Percentiles rank a stretch among this genome's conserved stretches.
These are phyloP conservation scores for Pythium apleroticum DNA, from an alignment of 352 stramenopile species.

Conservation along the genomic window DNA sequence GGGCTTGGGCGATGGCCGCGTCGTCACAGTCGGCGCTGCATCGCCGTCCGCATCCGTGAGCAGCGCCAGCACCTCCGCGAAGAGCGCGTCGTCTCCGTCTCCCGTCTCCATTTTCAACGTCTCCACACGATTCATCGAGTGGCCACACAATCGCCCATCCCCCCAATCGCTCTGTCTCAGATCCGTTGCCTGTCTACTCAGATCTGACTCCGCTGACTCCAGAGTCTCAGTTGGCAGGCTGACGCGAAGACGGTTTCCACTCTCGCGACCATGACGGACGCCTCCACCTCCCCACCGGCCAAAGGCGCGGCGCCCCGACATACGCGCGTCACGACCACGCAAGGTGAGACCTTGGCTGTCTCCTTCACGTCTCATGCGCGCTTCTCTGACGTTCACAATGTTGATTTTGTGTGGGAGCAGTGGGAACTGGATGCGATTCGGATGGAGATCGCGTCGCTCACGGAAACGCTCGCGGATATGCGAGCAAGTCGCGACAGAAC, in stretches of 20 bases:
- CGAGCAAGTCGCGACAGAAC: not conserved
- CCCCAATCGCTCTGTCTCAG: not conserved
- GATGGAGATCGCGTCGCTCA: not conserved
- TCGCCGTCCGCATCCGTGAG: not conserved
- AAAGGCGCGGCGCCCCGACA: not conserved
- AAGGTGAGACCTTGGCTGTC: not conserved
- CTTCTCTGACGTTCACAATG: too few relatives aligned
- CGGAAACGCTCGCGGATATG: not conserved
- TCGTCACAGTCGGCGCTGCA: too few relatives aligned
- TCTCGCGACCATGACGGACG: not conserved
- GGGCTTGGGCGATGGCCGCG: not conserved
- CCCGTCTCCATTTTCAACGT: not conserved
- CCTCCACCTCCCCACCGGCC: not conserved
- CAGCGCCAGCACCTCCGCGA: conserved; percentile 12
- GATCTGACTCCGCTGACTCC: not conserved
- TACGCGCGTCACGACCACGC: not conserved
- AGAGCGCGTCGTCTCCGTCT: conserved; percentile 26
- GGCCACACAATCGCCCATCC: not conserved
- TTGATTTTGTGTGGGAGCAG: not conserved
- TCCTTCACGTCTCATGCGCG: too few relatives aligned
- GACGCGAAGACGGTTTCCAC: not conserved
- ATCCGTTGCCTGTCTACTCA: not conserved
- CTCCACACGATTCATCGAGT: not conserved
- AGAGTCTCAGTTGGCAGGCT: too few relatives aligned
- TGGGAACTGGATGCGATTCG: not conserved